Conservation (phyloP, 2,329 filamentous ascomycete species). For the Myriangium duriaei region DNA sequence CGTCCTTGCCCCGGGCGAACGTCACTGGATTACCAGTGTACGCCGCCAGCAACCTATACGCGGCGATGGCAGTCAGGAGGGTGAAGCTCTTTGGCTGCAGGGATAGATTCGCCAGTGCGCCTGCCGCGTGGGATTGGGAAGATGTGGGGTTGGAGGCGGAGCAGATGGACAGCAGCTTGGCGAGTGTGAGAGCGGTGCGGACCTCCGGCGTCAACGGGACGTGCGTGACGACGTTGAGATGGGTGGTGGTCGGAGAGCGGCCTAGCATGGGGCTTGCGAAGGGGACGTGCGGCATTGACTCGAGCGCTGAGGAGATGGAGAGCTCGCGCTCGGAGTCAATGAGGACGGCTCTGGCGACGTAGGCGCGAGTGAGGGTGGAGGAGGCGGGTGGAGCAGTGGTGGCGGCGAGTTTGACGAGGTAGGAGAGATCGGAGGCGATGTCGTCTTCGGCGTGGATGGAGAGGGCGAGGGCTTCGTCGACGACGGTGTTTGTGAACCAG, state of each 20-base stretch:
- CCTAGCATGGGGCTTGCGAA: slow-evolving; percentile 16
- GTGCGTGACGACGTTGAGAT: slow-evolving; percentile 39
- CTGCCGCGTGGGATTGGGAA: slow-evolving; percentile 27
- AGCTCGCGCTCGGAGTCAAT: slow-evolving; percentile 39
- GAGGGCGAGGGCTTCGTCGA: slow-evolving; percentile 56
- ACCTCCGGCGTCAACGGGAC: slow-evolving; percentile 46
- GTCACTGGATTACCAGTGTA: slow-evolving; percentile 25
- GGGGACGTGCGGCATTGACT: slow-evolving; percentile 32
- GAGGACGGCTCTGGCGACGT: slow-evolving; percentile 47
- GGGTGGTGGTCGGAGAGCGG: slow-evolving; percentile 22
- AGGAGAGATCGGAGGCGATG: slow-evolving; percentile 32
- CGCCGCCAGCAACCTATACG: slow-evolving; percentile 28
- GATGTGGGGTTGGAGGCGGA: slow-evolving; percentile 13
- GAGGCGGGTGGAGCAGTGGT: slow-evolving; percentile 67
- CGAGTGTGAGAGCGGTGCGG: slow-evolving; percentile 44
- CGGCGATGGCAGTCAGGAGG: slow-evolving; percentile 34
- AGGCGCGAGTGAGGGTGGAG: slow-evolving; percentile 47
- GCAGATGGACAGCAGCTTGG: slow-evolving; percentile 43
- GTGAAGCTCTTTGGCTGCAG: slow-evolving; percentile 29
- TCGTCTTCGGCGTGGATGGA: slow-evolving; percentile 44
- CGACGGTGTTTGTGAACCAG: slow-evolving; percentile 69
- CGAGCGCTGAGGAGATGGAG: slow-evolving; percentile 41
- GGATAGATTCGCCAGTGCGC: slow-evolving; percentile 28
- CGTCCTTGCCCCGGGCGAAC: slow-evolving; percentile 23
- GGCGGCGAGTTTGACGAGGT: slow-evolving; percentile 53